Conservation (phyloP, 1,139 yeast species). For the Blastobotrys elegans region DNA sequence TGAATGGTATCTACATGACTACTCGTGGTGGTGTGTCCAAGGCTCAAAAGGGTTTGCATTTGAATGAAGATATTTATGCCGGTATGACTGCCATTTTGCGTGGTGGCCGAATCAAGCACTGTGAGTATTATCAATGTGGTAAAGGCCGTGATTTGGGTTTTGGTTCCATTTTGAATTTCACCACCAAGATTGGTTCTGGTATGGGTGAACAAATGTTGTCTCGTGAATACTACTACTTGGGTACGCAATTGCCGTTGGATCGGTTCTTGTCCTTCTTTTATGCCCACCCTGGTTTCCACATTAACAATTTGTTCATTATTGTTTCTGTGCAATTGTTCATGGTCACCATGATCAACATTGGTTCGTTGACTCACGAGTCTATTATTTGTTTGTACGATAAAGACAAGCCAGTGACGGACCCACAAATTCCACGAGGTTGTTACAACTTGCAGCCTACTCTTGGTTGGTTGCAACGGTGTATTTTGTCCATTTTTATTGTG, state of each 20-base stretch:
- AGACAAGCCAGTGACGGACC: constrained; percentile 81
- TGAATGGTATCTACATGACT: constrained; percentile 88
- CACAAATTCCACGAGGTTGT: constrained; percentile 85
- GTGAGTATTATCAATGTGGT: constrained; percentile 99
- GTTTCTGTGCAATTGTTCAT: constrained; percentile 89
- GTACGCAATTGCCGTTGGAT: constrained; percentile 95
- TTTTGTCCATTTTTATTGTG: constrained; percentile 95
- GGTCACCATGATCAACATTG: constrained; percentile 87
- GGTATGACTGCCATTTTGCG: constrained; percentile 98
- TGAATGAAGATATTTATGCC: constrained; percentile 98
- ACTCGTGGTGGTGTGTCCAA: constrained; percentile 99
- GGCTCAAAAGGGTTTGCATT: constrained; percentile 97
- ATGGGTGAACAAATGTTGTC: constrained; percentile 99
- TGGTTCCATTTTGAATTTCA: constrained; percentile 96
- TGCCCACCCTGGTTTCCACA: constrained; percentile 99
- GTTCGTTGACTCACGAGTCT: constrained; percentile 85
- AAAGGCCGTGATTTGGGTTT: constrained; percentile 99
- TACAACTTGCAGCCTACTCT: constrained; percentile 85
- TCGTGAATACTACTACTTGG: constrained; percentile 95
- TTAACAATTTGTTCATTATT: constrained; percentile 93
- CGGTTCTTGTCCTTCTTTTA: constrained; percentile 96
- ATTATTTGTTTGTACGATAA: constrained; percentile 79
- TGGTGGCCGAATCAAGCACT: constrained; percentile 99
- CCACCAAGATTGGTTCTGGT: constrained; percentile 99
- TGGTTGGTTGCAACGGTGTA: constrained; percentile 97